A percentile compares a stretch with the other conserved stretches of the same genome.
These are phyloP conservation scores for Akanthomyces lecanii DNA, from an alignment of 2,329 filamentous ascomycete species.

Conservation along the genomic window DNA sequence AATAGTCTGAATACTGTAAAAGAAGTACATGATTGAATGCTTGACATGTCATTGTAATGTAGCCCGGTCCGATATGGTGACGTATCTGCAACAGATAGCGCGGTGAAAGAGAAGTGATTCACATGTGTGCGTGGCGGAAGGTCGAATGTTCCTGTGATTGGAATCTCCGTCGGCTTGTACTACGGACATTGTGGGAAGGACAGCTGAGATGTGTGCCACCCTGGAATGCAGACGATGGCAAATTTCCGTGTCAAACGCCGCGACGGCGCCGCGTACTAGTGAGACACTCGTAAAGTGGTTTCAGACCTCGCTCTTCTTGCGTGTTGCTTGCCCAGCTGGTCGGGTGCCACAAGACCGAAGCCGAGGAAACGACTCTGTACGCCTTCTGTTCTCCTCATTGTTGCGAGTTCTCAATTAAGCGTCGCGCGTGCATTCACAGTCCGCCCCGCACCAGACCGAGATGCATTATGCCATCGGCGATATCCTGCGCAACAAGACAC, in stretches of 20 bases:
- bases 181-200: background rate
- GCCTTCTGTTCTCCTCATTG: background rate
- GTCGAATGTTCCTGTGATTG: background rate
- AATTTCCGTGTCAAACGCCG: background rate
- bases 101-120: background rate
- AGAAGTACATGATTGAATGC: too few species aligned
- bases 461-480: background rate
- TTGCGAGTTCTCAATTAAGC: background rate
- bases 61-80: background rate
- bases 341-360: background rate
- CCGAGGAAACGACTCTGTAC: too few species aligned
- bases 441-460: background rate
- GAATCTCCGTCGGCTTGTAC: background rate
- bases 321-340: background rate
- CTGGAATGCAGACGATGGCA: conserved; percentile 12
- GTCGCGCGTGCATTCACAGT: background rate
- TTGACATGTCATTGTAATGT: background rate
- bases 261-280: background rate
- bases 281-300: conserved; percentile 2
- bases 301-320: background rate
- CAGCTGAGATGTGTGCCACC: background rate
- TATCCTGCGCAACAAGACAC: background rate
- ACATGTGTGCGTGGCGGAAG: background rate
- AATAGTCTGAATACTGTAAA: too few species aligned
- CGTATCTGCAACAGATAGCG: background rate